phyloP scores from a whole-genome alignment of 805 yeast genomes.

The Torulaspora gathmanii region DNA sequence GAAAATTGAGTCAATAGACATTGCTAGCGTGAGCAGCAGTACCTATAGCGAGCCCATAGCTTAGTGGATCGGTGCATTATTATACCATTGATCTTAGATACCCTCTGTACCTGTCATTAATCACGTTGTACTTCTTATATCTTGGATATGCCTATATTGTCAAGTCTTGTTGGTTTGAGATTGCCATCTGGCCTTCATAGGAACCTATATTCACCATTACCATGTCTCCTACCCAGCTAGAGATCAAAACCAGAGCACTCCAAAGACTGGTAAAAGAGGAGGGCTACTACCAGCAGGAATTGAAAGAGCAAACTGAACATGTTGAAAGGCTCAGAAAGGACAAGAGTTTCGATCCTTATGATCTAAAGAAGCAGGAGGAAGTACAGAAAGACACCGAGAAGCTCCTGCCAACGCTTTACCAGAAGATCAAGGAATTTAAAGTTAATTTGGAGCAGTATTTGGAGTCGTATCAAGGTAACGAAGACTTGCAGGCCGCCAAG shows the following conservation, averaged over 20 bases:
- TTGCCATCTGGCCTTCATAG: neutral
- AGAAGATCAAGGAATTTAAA: conserved; percentile 40
- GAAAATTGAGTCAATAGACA: conserved; percentile 16
- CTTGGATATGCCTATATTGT: neutral
- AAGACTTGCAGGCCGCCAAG: conserved; percentile 31
- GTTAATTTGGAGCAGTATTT: conserved; percentile 41
- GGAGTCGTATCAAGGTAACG: conserved; percentile 36
- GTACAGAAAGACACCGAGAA: conserved; percentile 52
- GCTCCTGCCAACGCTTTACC: conserved; percentile 46
- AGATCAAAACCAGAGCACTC: conserved; percentile 67
- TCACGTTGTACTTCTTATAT: neutral
- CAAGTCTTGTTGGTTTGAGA: neutral
- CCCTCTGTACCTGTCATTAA: neutral
- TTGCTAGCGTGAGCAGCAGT: conserved; percentile 9
- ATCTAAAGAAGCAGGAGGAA: conserved; percentile 51
- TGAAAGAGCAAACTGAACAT: conserved; percentile 46
- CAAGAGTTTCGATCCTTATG: conserved; percentile 54
- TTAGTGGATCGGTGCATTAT: neutral
- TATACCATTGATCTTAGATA: neutral
- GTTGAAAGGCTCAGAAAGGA: conserved; percentile 45
- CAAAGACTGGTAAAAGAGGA: conserved; percentile 67
- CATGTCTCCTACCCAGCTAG: conserved; percentile 68
- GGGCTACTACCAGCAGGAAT: conserved; percentile 53
- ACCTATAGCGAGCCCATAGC: conserved; percentile 1
- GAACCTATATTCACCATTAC: neutral